Conservation (phyloP, 306 rosid genomes). For the Quercus mongolica region DNA sequence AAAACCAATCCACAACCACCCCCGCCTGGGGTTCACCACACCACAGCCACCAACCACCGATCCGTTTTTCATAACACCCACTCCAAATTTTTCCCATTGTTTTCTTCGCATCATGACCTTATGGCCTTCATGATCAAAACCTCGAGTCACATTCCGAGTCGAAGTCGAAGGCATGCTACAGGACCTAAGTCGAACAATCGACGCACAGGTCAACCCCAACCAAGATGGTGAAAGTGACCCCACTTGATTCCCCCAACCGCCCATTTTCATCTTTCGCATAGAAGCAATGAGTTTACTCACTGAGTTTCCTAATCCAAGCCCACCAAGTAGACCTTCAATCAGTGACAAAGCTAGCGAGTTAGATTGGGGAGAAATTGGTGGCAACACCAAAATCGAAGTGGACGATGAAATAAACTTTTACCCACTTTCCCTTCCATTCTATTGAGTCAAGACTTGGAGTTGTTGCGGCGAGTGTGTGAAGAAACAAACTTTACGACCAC, state of each 20-base stretch:
- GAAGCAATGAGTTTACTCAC: slow-evolving; percentile 32
- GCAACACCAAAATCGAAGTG: slow-evolving; percentile 49
- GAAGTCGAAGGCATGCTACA: slow-evolving; percentile 1
- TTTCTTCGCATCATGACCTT: too few species aligned
- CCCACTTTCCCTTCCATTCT: slow-evolving; percentile 10
- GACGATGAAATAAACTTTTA: slow-evolving; percentile 39
- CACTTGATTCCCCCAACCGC: not conserved
- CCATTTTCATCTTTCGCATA: slow-evolving; percentile 39
- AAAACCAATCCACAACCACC: too few species aligned
- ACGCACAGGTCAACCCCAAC: slow-evolving; percentile 26
- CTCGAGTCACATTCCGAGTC: not conserved
- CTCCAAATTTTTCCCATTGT: too few species aligned
- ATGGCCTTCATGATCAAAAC: too few species aligned
- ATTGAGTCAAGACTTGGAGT: slow-evolving; percentile 43
- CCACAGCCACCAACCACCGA: too few species aligned
- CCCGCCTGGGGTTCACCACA: too few species aligned
- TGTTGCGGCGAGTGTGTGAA: slow-evolving; percentile 78
- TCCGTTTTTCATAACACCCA: too few species aligned
- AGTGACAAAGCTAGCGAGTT: slow-evolving; percentile 58
- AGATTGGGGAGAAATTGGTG: slow-evolving; percentile 32
- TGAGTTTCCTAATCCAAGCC: slow-evolving; percentile 13
- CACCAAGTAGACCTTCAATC: slow-evolving; percentile 15
- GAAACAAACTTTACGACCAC: slow-evolving; percentile 81
- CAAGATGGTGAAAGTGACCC: not conserved
- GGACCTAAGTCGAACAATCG: slow-evolving; percentile 25